Evolutionary conservation across 1,284 basidiomycete genomes (phyloP), one percentile per base, ranked within the genome.

Genomic region (Mixia osmundae): DNA sequence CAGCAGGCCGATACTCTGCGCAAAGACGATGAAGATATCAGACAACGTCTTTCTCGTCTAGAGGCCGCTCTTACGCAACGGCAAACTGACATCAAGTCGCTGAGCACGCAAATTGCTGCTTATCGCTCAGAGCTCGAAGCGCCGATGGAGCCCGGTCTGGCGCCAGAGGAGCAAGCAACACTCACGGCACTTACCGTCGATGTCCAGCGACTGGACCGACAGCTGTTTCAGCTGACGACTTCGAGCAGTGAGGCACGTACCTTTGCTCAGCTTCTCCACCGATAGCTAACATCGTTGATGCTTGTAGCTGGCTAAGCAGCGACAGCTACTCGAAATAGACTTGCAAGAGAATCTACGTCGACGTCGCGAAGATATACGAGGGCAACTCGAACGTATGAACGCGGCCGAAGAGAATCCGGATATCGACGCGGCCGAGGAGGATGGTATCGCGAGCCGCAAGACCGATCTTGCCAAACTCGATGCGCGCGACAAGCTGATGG

Each of bases 251-350:
- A 80, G 61, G 80, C 80, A 40, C 37, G 69, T 52, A 6, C 15
- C 9, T 26, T 9, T 14, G 15, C 33, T 39, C 3, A 24, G 18
- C 14, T 35, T 43, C 20, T n/a, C 19, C 2, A 31, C 36, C 39
- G 32, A 20, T 4, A 18, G 28, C 15, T 22, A 24, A 22, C 12
- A 27, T 36, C 22, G 11, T 28, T 29, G 14, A 30, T 18, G 18
- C 33, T 26, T 31, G 25, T 44, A 91, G 79, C 58, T 87, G 38
- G 72, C 76, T 25, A 68, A 71, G 16, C 66, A 66, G 44, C 82
- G 79, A 56, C 78, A 72, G 50, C 59, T 72, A 10, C 60, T 94
- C 16, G 80, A 94, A 54, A 87, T 95, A 36, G 89, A 97, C 55
- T 63, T 97, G 23, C 80, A 77, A 44, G 89, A 97, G 53, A 74